These are phyloP conservation scores for Stylonectria norvegica DNA, from an alignment of 2,329 filamentous ascomycete species.

Conservation along the genomic window DNA sequence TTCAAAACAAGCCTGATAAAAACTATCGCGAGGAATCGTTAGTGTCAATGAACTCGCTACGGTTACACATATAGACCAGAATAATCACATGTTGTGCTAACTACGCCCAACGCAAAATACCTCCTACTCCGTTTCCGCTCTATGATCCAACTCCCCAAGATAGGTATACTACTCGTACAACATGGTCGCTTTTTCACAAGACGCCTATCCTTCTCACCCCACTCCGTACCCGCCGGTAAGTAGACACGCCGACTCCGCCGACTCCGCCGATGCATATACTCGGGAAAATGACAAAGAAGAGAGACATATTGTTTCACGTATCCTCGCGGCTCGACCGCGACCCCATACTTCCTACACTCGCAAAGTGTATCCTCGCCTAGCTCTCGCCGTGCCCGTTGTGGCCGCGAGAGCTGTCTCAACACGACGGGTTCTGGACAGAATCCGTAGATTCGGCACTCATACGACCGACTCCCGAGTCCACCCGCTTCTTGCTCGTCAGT, in stretches of 20 bases:
- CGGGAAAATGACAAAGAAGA: slow-evolving; percentile 11
- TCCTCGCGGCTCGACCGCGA: neutral
- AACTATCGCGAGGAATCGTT: no score
- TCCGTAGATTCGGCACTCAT: slow-evolving; percentile 29
- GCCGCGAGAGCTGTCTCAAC: slow-evolving; percentile 9
- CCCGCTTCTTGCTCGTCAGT: slow-evolving; percentile 26
- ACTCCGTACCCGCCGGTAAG: slow-evolving; percentile 11
- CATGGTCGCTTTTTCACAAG: slow-evolving; percentile 10
- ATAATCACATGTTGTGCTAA: no score
- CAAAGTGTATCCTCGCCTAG: slow-evolving; percentile 8
- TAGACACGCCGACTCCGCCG: slow-evolving; percentile 15
- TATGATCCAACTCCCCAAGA: slow-evolving; percentile 11
- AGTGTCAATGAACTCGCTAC: no score
- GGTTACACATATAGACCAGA: no score
- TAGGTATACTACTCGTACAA: slow-evolving; percentile 23
- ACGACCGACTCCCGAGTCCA: slow-evolving; percentile 34
- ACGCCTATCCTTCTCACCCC: slow-evolving; percentile 22
- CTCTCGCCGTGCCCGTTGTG: slow-evolving; percentile 8
- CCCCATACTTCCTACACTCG: slow-evolving; percentile 10
- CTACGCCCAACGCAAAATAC: no score
- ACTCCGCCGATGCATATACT: slow-evolving; percentile 21
- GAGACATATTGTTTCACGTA: slow-evolving; percentile 3
- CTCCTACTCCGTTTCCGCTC: no score
- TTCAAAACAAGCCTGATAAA: no score
- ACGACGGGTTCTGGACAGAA: slow-evolving; percentile 6